phyloP scores from a whole-genome alignment of 148 eudicot genomes.

The Rhododendron kiyosumense region DNA sequence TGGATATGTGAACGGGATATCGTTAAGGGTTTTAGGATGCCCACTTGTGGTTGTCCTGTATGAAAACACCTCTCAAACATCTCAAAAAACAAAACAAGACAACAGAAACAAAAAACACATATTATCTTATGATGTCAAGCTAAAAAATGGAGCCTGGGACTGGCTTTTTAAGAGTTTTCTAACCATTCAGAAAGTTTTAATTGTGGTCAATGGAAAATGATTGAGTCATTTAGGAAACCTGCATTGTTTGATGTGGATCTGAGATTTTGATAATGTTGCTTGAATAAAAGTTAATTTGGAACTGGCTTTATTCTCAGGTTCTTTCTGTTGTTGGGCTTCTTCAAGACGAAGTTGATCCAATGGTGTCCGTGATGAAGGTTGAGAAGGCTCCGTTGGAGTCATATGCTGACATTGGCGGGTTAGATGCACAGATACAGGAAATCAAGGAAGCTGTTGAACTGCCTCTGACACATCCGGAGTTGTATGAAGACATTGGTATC shows the following conservation, averaged over 20 bases:
- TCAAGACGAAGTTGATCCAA: slow-evolving; percentile 97
- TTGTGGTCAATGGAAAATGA: neutral
- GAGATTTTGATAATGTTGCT: neutral
- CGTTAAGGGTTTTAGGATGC: neutral
- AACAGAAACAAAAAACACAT: neutral
- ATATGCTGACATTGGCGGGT: slow-evolving; percentile 96
- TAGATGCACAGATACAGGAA: slow-evolving; percentile 98
- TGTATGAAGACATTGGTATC: slow-evolving; percentile 97
- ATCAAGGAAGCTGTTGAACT: slow-evolving; percentile 98
- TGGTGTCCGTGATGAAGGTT: slow-evolving; percentile 99
- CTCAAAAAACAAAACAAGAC: neutral
- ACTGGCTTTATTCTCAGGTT: slow-evolving; percentile 49
- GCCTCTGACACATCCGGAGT: slow-evolving; percentile 93
- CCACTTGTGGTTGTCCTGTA: neutral
- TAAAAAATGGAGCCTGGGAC: neutral
- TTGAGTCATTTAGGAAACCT: neutral
- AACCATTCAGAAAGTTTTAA: neutral
- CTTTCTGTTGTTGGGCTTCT: slow-evolving; percentile 98
- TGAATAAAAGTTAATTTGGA: neutral
- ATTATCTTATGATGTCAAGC: neutral
- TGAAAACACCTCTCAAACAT: neutral
- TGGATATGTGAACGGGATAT: neutral
- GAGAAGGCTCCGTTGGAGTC: slow-evolving; percentile 98
- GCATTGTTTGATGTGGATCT: neutral
- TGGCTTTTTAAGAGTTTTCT: neutral